A percentile compares a stretch with the other conserved stretches of the same genome.
These are phyloP conservation scores for Azolla pinnata DNA, from an alignment of 75 land plant genomes.

Conservation along the genomic window DNA sequence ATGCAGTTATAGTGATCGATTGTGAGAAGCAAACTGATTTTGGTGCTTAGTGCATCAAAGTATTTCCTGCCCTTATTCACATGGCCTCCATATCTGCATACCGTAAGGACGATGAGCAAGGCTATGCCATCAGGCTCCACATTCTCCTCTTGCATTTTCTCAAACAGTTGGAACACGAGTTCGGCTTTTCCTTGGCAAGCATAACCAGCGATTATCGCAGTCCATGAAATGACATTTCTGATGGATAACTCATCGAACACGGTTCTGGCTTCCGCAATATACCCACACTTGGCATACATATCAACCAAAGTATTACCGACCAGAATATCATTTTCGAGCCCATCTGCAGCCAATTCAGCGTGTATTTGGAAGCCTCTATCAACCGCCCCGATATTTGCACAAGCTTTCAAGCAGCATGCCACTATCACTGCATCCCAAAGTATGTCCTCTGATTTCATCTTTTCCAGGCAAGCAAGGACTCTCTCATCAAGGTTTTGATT, in stretches of 20 bases:
- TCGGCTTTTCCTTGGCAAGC: slow-evolving; percentile 22
- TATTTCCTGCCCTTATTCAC: slow-evolving; percentile 30
- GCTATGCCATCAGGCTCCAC: slow-evolving; percentile 26
- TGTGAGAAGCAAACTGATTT: slow-evolving; percentile 24
- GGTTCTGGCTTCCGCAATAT: slow-evolving; percentile 23
- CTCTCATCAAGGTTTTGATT: slow-evolving; percentile 19
- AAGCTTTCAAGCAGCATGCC: slow-evolving; percentile 2
- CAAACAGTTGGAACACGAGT: slow-evolving; percentile 32
- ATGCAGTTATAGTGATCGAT: slow-evolving; percentile 46
- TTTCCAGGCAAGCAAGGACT: background rate
- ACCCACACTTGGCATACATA: slow-evolving; percentile 5
- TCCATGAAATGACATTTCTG: slow-evolving; percentile 41
- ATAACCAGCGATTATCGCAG: slow-evolving; percentile 37
- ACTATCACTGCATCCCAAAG: background rate
- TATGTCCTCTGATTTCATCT: background rate
- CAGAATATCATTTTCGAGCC: background rate
- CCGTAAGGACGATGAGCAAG: slow-evolving; percentile 32
- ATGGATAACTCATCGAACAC: slow-evolving; percentile 38
- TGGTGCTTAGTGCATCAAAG: slow-evolving; percentile 20
- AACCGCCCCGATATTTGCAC: background rate
- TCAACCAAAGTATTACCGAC: background rate
- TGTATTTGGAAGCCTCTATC: background rate
- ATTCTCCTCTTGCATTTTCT: slow-evolving; percentile 19
- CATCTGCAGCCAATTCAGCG: background rate
- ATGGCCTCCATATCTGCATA: slow-evolving; percentile 35